Evolutionary conservation across 345 rosid species (phyloP).

Genomic region (Aurinia saxatilis): DNA sequence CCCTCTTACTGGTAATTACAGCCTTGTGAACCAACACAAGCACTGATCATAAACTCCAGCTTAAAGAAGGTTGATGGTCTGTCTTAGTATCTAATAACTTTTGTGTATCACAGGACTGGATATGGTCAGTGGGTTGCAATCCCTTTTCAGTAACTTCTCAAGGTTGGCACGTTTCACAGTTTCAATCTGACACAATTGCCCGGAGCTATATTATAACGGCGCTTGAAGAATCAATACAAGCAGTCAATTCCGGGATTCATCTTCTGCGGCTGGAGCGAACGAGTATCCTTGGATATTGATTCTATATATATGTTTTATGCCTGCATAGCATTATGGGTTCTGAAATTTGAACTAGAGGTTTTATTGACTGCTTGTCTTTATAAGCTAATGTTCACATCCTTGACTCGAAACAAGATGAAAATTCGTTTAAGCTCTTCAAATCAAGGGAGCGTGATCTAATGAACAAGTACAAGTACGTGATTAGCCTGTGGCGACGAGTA

Average conservation of each 20-base stretch:
- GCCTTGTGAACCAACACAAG: neutral
- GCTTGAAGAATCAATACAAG: slow-evolving; percentile 82
- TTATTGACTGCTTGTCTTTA: neutral
- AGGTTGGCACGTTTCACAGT: slow-evolving; percentile 83
- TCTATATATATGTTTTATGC: neutral
- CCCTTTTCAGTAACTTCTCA: slow-evolving; percentile 79
- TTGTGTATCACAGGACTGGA: slow-evolving; percentile 68
- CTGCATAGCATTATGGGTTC: neutral
- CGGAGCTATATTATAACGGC: slow-evolving; percentile 85
- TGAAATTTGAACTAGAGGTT: neutral
- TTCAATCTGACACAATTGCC: slow-evolving; percentile 87
- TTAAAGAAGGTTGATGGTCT: neutral
- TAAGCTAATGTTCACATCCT: slow-evolving; percentile 19
- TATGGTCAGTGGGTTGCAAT: slow-evolving; percentile 96
- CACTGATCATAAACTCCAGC: neutral
- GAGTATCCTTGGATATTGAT: slow-evolving; percentile 64
- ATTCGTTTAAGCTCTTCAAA: slow-evolving; percentile 57
- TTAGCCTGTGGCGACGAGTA: slow-evolving; percentile 90
- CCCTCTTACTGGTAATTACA: slow-evolving; percentile 2
- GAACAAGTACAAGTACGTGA: slow-evolving; percentile 75
- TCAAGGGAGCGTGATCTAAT: slow-evolving; percentile 70
- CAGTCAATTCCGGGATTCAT: slow-evolving; percentile 74
- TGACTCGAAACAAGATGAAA: slow-evolving; percentile 51
- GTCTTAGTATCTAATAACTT: neutral
- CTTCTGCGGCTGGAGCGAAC: slow-evolving; percentile 79